A percentile compares a stretch with the other conserved stretches of the same genome.
phyloP scores from a whole-genome alignment of 306 rosid genomes.

The Boehmeria nivea region DNA sequence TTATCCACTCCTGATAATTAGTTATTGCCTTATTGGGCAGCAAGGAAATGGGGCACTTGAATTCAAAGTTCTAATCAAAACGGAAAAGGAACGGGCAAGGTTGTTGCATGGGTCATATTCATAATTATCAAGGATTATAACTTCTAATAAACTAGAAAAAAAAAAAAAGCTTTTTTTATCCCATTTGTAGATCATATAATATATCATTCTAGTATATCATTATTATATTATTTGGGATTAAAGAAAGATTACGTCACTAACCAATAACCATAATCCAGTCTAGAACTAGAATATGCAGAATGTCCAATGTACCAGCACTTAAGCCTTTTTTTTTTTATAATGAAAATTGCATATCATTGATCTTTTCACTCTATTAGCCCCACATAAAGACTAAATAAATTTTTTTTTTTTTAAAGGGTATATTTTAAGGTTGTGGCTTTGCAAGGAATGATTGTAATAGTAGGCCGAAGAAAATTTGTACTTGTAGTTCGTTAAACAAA shows the following conservation, averaged over 20 bases:
- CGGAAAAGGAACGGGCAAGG: slow-evolving; percentile 41
- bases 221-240: slow-evolving; percentile 24
- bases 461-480: slow-evolving; percentile 25
- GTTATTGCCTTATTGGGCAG: too few relatives aligned
- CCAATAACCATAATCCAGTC: slow-evolving; percentile 38
- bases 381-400: slow-evolving; percentile 4
- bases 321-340: background rate
- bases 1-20: slow-evolving; percentile 17
- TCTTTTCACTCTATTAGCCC: background rate
- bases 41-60: too few relatives aligned
- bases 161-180: too few relatives aligned
- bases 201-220: slow-evolving; percentile 3
- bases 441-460: slow-evolving; percentile 10
- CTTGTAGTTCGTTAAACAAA: slow-evolving; percentile 20
- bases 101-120: slow-evolving; percentile 42
- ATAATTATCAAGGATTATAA: slow-evolving; percentile 25
- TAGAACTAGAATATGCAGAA: slow-evolving; percentile 22
- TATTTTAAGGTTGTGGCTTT: too few relatives aligned
- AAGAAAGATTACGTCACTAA: slow-evolving; percentile 52
- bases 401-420: background rate
- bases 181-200: slow-evolving; percentile 25
- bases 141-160: slow-evolving; percentile 16
- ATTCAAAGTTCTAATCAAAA: slow-evolving; percentile 19
- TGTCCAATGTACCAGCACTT: slow-evolving; percentile 69
- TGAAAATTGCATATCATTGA: background rate